These are phyloP conservation scores for Colletotrichum nymphaeae DNA, from an alignment of 2,329 filamentous ascomycete species.

Conservation along the genomic window DNA sequence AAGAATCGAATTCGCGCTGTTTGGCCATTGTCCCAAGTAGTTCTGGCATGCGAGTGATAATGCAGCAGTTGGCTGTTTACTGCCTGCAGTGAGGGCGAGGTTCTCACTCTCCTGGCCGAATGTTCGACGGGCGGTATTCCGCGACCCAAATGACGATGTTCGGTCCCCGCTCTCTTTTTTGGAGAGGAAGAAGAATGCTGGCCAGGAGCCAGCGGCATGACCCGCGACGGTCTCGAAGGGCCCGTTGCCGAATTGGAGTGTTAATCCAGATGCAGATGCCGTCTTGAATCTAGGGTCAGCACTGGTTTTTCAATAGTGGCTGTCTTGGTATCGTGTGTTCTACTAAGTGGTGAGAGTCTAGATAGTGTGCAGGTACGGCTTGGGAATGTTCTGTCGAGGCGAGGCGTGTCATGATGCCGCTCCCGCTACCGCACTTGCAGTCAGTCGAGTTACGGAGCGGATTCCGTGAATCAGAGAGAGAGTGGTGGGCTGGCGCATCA, in stretches of 20 bases:
- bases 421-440: not conserved
- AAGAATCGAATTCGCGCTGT: not conserved
- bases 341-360: not conserved
- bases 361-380: not conserved
- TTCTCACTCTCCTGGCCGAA: not conserved
- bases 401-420: not conserved
- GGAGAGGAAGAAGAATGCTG: not conserved
- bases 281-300: not conserved
- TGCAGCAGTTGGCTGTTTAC: not conserved
- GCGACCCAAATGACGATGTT: not conserved
- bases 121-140: not conserved
- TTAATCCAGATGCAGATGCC: not conserved
- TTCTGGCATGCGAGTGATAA: not conserved
- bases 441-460: not conserved
- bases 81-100: not conserved
- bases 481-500: not conserved
- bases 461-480: not conserved
- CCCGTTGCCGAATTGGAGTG: not conserved
- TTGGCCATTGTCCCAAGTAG: not conserved
- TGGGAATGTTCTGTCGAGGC: not conserved
- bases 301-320: not conserved
- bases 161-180: not conserved
- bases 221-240: not conserved
- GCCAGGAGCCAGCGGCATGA: slow-evolving; percentile 1
- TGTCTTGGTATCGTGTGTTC: not conserved